Percentiles rank a stretch among this genome's conserved stretches.
Evolutionary conservation across 2,329 filamentous ascomycete species (phyloP).

Genomic region (Fusarium praegraminearum): DNA sequence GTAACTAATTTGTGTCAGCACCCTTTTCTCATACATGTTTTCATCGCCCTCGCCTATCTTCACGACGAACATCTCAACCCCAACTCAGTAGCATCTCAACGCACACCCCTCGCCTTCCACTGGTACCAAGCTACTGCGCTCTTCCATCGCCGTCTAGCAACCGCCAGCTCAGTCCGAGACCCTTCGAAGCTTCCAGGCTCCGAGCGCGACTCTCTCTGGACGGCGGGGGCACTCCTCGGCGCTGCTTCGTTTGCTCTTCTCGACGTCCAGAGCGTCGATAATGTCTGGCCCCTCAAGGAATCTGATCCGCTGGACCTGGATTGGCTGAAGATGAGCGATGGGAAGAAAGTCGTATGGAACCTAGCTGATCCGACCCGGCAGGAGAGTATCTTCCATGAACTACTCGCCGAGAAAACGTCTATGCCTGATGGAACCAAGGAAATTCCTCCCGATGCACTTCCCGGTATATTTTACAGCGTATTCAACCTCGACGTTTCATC

Average conservation of each 20-base stretch:
- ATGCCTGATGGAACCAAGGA: slow-evolving; percentile 22
- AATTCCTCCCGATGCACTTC: slow-evolving; percentile 46
- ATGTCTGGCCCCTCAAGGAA: slow-evolving; percentile 68
- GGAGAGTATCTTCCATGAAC: slow-evolving; percentile 60
- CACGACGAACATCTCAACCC: slow-evolving; percentile 62
- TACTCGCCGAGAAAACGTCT: slow-evolving; percentile 32
- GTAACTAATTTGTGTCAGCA: slow-evolving; percentile 50
- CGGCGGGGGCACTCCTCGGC: slow-evolving; percentile 60
- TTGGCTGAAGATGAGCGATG: slow-evolving; percentile 69
- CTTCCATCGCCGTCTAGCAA: slow-evolving; percentile 59
- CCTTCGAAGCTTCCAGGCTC: slow-evolving; percentile 46
- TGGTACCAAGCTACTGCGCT: slow-evolving; percentile 61
- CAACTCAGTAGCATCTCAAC: slow-evolving; percentile 40
- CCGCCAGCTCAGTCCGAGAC: slow-evolving; percentile 44
- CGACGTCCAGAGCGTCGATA: slow-evolving; percentile 55
- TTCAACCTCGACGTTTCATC: slow-evolving; percentile 45
- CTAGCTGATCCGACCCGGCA: slow-evolving; percentile 61
- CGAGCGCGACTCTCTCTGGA: slow-evolving; percentile 62
- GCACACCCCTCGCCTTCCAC: slow-evolving; percentile 57
- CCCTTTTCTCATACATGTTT: slow-evolving; percentile 66
- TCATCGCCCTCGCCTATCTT: slow-evolving; percentile 64
- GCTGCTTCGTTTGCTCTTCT: slow-evolving; percentile 59
- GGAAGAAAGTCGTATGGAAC: slow-evolving; percentile 66
- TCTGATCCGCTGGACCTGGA: slow-evolving; percentile 60
- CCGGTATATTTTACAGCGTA: slow-evolving; percentile 48